Evolutionary conservation across 768 basidiomycete genomes (phyloP).

Genomic region (Cyclocybe cylindracea): DNA sequence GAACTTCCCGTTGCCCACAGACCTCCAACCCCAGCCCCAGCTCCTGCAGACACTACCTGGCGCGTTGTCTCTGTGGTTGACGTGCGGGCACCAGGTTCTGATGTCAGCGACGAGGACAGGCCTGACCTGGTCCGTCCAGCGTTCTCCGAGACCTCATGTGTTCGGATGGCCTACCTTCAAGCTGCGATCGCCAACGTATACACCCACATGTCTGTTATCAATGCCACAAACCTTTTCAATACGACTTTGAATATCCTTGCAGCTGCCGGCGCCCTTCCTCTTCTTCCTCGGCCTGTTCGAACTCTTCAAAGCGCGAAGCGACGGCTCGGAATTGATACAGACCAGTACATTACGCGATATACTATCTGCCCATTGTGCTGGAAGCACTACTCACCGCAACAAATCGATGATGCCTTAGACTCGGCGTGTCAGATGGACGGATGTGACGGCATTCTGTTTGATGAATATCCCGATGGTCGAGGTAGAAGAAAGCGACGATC

Average conservation of each 20-base stretch:
- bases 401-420: conserved; percentile 9
- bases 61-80: not conserved
- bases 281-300: conserved; percentile 12
- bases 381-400: conserved; percentile 16
- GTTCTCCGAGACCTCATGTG: conserved; percentile 1
- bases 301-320: conserved; percentile 19
- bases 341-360: conserved; percentile 22
- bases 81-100: conserved; percentile 1
- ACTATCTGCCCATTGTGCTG: conserved; percentile 18
- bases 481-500: conserved; percentile 5
- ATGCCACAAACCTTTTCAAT: no score
- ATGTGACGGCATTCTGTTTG: conserved; percentile 15
- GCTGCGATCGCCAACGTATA: conserved; percentile 4
- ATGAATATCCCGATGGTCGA: conserved; percentile 6
- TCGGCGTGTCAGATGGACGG: no score
- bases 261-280: conserved; percentile 11
- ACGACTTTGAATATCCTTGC: no score
- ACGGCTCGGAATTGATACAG: conserved; percentile 25
- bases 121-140: not conserved
- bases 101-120: conserved; percentile 1
- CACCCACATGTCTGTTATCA: conserved; percentile 1
- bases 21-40: not conserved
- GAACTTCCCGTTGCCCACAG: not conserved
- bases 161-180: conserved; percentile 1
- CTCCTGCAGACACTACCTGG: conserved; percentile 1